Evolutionary conservation across 2,329 filamentous ascomycete genomes (phyloP).

Genomic region (Claviceps sp.): DNA sequence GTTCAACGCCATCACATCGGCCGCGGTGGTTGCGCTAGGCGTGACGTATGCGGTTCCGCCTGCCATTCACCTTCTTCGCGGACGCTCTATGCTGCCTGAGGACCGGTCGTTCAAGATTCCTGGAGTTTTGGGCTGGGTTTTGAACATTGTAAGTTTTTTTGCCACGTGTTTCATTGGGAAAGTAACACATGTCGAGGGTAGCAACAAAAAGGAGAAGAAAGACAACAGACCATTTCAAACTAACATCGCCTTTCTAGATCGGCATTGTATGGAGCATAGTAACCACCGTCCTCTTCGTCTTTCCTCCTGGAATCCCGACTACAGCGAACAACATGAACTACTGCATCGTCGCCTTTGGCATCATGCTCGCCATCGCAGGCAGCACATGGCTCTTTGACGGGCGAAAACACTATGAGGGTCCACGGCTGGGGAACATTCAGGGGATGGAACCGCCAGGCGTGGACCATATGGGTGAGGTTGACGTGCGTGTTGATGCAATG

Average conservation of each 20-base stretch:
- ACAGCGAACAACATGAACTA: slow-evolving; percentile 56
- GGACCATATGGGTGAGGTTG: no score
- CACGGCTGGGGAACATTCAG: slow-evolving; percentile 10
- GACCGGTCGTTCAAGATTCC: slow-evolving; percentile 24
- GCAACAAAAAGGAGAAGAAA: background rate
- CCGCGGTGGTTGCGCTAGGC: slow-evolving; percentile 59
- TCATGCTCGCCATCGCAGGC: slow-evolving; percentile 31
- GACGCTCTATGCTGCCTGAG: slow-evolving; percentile 51
- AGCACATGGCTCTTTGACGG: slow-evolving; percentile 35
- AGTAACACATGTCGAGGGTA: background rate
- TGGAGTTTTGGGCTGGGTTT: slow-evolving; percentile 21
- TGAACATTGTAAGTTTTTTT: slow-evolving; percentile 13
- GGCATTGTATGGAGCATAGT: slow-evolving; percentile 53
- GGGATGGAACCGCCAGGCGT: background rate
- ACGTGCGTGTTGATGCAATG: no score
- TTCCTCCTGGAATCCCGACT: slow-evolving; percentile 54
- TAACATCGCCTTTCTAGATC: slow-evolving; percentile 6
- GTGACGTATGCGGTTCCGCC: slow-evolving; percentile 66
- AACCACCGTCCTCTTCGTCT: slow-evolving; percentile 65
- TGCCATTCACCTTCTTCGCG: slow-evolving; percentile 52
- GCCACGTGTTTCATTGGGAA: background rate
- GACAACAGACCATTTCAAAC: background rate
- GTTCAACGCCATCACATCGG: slow-evolving; percentile 59
- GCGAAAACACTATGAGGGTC: slow-evolving; percentile 31
- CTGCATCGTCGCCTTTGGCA: slow-evolving; percentile 32